Evolutionary conservation across 805 yeast genomes (phyloP), one percentile per base, ranked within the genome.

Genomic region (Metschnikowia koreensis): DNA sequence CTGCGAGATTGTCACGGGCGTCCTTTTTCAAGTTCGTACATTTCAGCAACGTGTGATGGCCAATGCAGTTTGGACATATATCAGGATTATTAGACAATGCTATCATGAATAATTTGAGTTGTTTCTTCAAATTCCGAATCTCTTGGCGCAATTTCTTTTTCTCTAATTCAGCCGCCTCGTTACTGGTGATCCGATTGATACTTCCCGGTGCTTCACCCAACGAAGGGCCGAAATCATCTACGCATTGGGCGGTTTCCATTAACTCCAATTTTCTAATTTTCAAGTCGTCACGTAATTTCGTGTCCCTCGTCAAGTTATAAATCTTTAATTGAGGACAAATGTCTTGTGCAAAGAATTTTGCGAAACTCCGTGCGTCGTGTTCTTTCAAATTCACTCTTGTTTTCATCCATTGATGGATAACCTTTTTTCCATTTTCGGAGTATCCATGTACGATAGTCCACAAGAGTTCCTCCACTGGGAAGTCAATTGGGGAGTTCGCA

Each of bases 21-120:
- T 44, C 47, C 11, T 16, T 7, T 26, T 44, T 7, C 33, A 44
- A 22, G 15, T 26, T 17, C 1, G 33, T 38, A 12, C 47, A 44
- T 2, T 10, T 13, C 40, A 15, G 36, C 40, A 44, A 44, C 1
- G 10, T 17, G 40, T 44, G 47, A 8, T 15, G 13, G 5, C 15
- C 47, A 12, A 44, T 39, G 36, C 47, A 44, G 26, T 44, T 44
- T 8, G 40, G 40, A 26, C 47, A 44, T 4, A 44, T 17, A 17
- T 44, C 47, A 9, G 47, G 47, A 15, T 44, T 39, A 1, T 44
- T 36, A 13, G 40, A n/a, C 11, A 41, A 15, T 31, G 34, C 34
- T 3, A 3, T 9, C 34, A 31, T 31, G 13, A 31, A 31, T 6
- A 31, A 9, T 12, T 31, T 9, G 34, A 2, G 34, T 9, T 31